Evolutionary conservation across 2,329 filamentous ascomycete species (phyloP), one percentile per base, ranked within the genome.

Genomic region (Exophiala sp.): DNA sequence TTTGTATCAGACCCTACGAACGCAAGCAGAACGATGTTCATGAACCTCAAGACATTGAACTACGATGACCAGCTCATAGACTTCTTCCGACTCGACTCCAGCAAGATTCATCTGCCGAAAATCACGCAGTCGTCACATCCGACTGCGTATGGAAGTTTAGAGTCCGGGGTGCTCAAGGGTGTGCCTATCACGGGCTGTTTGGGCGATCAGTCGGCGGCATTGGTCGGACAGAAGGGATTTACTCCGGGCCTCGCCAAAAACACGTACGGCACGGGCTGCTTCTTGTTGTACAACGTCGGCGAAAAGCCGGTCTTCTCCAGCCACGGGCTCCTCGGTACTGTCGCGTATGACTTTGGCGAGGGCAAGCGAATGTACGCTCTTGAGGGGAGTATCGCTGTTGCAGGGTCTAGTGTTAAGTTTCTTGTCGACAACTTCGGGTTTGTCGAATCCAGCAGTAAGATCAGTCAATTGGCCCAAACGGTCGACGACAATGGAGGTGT

Each of bases 21-120:
- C 69, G 91, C 91, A 18, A 91, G 88, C 50, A 79, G 91, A 65
- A 95, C 90, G 57, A 95, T 95, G 89, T 94, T 96, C 71, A 91
- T 95, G 86, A 90, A 95, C 72, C 78, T 96, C 47, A 80, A 84
- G 63, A 91, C 85, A 6, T 78, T 90, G 55, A 71, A 91, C 65
- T 96, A 95, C 71, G 89, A 92, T 68, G 83, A 90, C 53, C 78
- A 78, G 41, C 79, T 95, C 33, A 75, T 95, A 18, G 73, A 83
- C 18, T 95, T 95, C 75, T 95, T 95, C 71, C 82, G 81, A 40
- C 80, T 95, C 57, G 85, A 91, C 68, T 72, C 75, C 52, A 78
- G 75, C 54, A 92, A 91, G 69, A 75, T 95, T 39, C 78, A 81
- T 47, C 76, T 96, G 8, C 91, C 91, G 14, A 84, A 85, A 66